A percentile compares a stretch with the other conserved stretches of the same genome.
These are phyloP conservation scores for Flaveria trinervia DNA, from an alignment of 129 eudicot species.

Conservation along the genomic window DNA sequence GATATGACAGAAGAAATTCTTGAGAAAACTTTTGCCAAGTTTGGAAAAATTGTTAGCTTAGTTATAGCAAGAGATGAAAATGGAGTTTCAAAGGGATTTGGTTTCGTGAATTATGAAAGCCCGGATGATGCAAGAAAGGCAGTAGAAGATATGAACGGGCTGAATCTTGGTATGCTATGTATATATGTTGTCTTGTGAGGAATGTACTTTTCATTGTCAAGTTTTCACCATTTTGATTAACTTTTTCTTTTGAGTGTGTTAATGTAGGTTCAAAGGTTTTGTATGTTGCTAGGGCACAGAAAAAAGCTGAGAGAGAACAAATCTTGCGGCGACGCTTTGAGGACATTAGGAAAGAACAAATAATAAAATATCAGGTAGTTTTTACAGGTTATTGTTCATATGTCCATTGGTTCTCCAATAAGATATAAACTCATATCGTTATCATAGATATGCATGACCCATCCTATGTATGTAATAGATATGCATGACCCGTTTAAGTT, in stretches of 20 bases:
- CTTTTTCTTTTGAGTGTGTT: constrained; percentile 12
- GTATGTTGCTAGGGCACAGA: constrained; percentile 87
- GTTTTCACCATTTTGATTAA: background rate
- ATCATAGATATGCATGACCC: background rate
- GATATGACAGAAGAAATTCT: constrained; percentile 64
- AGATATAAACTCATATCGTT: background rate
- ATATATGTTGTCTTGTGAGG: constrained; percentile 9
- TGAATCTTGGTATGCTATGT: constrained; percentile 53
- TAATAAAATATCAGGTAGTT: constrained; percentile 64
- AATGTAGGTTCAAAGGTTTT: constrained; percentile 64
- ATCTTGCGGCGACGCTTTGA: constrained; percentile 65
- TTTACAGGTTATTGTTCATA: background rate
- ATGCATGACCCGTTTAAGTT: background rate
- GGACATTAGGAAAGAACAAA: constrained; percentile 70
- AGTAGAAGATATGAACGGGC: constrained; percentile 64
- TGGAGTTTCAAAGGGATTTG: constrained; percentile 84
- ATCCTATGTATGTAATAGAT: no score
- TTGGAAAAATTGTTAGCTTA: constrained; percentile 75
- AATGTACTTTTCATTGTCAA: background rate
- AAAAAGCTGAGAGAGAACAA: constrained; percentile 83
- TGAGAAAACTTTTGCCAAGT: constrained; percentile 55
- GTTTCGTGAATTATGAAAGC: constrained; percentile 79
- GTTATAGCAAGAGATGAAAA: constrained; percentile 65
- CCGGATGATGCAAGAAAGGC: constrained; percentile 75
- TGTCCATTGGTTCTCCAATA: background rate